Evolutionary conservation across 1,284 basidiomycete species (phyloP).

Genomic region (Filobasidium uniguttulatum): DNA sequence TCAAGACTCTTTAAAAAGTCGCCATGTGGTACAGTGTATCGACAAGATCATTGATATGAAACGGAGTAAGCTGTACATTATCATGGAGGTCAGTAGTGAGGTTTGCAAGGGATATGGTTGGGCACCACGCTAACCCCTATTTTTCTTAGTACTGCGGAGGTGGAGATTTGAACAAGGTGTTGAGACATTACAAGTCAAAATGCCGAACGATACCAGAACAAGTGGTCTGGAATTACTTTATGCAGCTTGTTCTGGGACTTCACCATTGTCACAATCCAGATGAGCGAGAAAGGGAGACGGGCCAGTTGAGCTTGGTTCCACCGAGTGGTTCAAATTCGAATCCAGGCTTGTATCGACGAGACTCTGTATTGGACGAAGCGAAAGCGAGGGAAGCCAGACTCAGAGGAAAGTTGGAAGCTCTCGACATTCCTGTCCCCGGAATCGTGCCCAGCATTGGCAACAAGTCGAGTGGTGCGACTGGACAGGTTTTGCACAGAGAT

Average conservation of each 20-base stretch:
- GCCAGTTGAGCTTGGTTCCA: not conserved
- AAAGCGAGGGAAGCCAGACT: not conserved
- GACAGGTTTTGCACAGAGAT: conserved; percentile 84
- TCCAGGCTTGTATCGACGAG: not conserved
- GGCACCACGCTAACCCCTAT: not conserved
- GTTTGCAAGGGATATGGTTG: not conserved
- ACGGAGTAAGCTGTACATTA: conserved; percentile 78
- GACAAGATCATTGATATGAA: conserved; percentile 68
- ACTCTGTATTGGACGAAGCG: not conserved
- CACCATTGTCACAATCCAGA: conserved; percentile 65
- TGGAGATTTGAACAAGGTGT: conserved; percentile 75
- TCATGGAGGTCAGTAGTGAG: conserved; percentile 56
- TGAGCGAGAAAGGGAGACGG: conserved; percentile 17
- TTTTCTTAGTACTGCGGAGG: conserved; percentile 63
- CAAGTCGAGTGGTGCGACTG: conserved; percentile 17
- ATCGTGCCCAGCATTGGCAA: not conserved
- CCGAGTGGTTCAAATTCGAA: no score
- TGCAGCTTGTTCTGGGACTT: conserved; percentile 80
- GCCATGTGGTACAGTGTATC: conserved; percentile 62
- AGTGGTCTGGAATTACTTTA: conserved; percentile 85
- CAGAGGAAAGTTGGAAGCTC: not conserved
- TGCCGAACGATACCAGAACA: conserved; percentile 70
- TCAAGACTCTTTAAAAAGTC: conserved; percentile 81
- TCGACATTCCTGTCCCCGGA: not conserved
- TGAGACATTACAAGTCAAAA: conserved; percentile 43